Evolutionary conservation across 2,329 filamentous ascomycete species (phyloP), one percentile per base, ranked within the genome.

Genomic region (Exophiala spinifera): DNA sequence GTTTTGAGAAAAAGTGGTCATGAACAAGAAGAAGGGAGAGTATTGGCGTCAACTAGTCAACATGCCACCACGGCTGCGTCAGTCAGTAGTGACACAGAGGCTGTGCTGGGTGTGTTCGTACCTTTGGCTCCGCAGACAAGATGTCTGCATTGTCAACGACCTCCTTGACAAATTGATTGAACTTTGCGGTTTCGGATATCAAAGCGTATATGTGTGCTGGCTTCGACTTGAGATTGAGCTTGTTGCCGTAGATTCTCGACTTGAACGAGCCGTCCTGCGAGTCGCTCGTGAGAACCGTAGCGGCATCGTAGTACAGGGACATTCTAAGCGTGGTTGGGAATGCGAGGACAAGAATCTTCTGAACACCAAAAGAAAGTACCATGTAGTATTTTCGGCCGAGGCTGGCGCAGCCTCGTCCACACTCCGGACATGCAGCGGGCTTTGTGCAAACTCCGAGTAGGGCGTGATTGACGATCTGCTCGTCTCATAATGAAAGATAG

Each of bases 241-340:
- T 86, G 55, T 79, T 77, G 40, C 73, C 78, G 70, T 94, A 97
- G 42, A 97, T 83, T 33, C 89, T 80, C 6, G 90, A 89, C 71
- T 95, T 96, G 60, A 97, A 79, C 21, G 89, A 96, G 15, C 89
- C 90, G 2, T 78, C 74, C n/a, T 82, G 80, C 8, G 33, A 17
- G 14, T 49, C 51, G 1, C 81, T 74, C 3, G 81, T 80, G 52
- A 99, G 74, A 33, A 96, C 77, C 13, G 85, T 79, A 3, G 88
- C 90, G 5, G 91, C 88, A 75, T 97, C 94, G 69, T 95, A 88
- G 70, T 99, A 99, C 53, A 99, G 86, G 45, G 91, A 95, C 92
- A 97, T 97, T 10, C 36, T 14, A 46, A 25, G 5, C 21, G 42
- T 23, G 10, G 19, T 25, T 17, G 17, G 21, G 3, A 14, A 14